Conservation (phyloP, 164 flowering plant genomes). For the Pachysandra terminalis region DNA sequence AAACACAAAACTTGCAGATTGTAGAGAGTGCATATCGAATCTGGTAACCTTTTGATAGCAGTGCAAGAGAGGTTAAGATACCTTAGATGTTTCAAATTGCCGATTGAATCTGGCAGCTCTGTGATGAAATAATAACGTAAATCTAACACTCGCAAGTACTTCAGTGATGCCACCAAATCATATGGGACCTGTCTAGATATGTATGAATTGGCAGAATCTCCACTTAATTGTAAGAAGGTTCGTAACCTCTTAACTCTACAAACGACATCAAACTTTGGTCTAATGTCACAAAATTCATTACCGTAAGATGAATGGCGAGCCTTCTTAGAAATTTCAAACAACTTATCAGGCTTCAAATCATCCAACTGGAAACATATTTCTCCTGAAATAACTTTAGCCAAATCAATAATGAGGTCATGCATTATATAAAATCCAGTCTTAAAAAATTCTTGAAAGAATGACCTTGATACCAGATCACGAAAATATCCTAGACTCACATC, state of each 20-base stretch:
- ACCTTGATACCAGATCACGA: conserved; percentile 21
- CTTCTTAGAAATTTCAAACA: neutral
- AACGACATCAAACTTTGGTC: conserved; percentile 13
- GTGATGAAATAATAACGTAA: conserved; percentile 6
- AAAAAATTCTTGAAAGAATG: conserved; percentile 33
- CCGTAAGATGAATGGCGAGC: neutral
- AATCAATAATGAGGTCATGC: conserved; percentile 38
- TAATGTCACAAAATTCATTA: neutral
- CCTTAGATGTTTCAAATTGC: conserved; percentile 24
- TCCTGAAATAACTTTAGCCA: conserved; percentile 26
- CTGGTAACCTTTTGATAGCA: conserved; percentile 21
- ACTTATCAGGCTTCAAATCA: neutral
- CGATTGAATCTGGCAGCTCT: conserved; percentile 17
- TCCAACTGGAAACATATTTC: conserved; percentile 1
- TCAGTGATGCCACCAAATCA: conserved; percentile 15
- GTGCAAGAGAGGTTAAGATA: conserved; percentile 28
- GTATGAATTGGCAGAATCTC: neutral
- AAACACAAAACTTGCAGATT: conserved; percentile 30
- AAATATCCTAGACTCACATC: conserved; percentile 24
- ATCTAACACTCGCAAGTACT: conserved; percentile 18
- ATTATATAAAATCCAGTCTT: conserved; percentile 2
- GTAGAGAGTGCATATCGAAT: conserved; percentile 18
- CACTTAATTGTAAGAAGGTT: no score
- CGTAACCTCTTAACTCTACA: conserved; percentile 13
- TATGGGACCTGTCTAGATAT: conserved; percentile 1